A percentile compares a stretch with the other conserved stretches of the same genome.
Evolutionary conservation across 306 rosid genomes (phyloP).

Genomic region (Astragalus glycyphyllos): DNA sequence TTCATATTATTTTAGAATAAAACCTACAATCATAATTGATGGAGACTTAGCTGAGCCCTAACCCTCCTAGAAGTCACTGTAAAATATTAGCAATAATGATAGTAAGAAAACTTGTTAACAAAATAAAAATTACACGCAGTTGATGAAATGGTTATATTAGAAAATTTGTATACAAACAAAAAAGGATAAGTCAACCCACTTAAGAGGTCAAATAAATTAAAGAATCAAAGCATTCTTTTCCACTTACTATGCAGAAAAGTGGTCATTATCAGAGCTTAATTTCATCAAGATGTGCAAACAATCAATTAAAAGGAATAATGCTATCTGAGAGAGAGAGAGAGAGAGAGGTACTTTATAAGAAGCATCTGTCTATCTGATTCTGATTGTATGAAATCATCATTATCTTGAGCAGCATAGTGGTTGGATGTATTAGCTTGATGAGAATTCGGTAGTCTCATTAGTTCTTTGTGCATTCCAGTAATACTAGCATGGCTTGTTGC

Average conservation of each 20-base stretch:
- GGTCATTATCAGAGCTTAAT: conserved; percentile 1
- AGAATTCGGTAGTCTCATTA: conserved; percentile 79
- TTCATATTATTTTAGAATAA: no score
- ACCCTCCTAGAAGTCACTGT: no score
- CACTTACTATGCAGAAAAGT: conserved; percentile 12
- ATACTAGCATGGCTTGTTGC: conserved; percentile 48
- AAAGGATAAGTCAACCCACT: conserved; percentile 15
- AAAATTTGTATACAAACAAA: conserved; percentile 23
- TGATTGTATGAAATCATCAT: conserved; percentile 82
- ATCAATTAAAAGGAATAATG: not conserved
- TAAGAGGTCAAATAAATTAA: conserved; percentile 34
- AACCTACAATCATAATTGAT: no score
- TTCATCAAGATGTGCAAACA: conserved; percentile 12
- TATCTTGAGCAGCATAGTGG: conserved; percentile 60
- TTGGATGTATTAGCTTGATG: conserved; percentile 59
- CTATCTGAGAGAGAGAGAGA: conserved; percentile 14
- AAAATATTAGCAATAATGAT: conserved; percentile 27
- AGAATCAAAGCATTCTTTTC: conserved; percentile 28
- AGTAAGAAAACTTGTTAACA: not conserved
- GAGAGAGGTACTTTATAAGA: conserved; percentile 68
- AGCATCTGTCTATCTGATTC: conserved; percentile 94
- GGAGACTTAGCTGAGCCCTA: no score
- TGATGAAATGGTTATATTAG: not conserved
- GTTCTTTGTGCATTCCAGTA: conserved; percentile 75
- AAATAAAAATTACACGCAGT: not conserved